These are phyloP conservation scores for Fusarium nodosum DNA, from an alignment of 2,329 filamentous ascomycete genomes.

Conservation along the genomic window DNA sequence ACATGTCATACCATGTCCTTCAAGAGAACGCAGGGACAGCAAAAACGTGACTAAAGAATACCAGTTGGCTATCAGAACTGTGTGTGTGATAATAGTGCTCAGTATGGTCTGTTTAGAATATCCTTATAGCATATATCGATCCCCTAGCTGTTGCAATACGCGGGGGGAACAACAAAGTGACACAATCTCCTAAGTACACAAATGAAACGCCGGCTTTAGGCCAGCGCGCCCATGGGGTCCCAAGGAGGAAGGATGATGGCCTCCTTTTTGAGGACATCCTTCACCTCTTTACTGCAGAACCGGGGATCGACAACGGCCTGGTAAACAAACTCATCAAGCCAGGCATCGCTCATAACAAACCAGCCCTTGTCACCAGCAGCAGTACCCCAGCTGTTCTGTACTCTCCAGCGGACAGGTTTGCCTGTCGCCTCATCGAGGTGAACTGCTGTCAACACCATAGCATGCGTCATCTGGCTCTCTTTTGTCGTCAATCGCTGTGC, in stretches of 20 bases:
- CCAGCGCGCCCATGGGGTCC: slow-evolving; percentile 84
- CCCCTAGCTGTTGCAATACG: not conserved
- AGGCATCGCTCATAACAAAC: slow-evolving; percentile 88
- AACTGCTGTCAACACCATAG: slow-evolving; percentile 91
- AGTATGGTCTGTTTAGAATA: not conserved
- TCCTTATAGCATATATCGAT: not conserved
- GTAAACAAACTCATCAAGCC: slow-evolving; percentile 86
- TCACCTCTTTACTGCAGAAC: slow-evolving; percentile 74
- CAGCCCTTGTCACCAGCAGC: slow-evolving; percentile 80
- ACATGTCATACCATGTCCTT: slow-evolving; percentile 6
- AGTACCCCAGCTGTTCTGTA: slow-evolving; percentile 88
- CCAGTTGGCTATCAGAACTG: not conserved
- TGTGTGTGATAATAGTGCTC: not conserved
- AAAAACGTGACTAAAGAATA: slow-evolving; percentile 6
- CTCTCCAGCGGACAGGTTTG: slow-evolving; percentile 81
- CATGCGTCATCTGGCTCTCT: slow-evolving; percentile 89
- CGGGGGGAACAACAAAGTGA: not conserved
- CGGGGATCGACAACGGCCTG: slow-evolving; percentile 86
- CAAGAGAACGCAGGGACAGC: slow-evolving; percentile 1
- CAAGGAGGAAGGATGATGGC: slow-evolving; percentile 80
- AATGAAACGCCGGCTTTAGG: slow-evolving; percentile 56
- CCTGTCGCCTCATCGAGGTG: slow-evolving; percentile 76
- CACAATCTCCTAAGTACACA: not conserved
- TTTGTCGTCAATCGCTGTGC: slow-evolving; percentile 79
- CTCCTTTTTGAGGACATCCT: slow-evolving; percentile 77